These are phyloP conservation scores for Cotoneaster glaucophyllus DNA, from an alignment of 306 rosid genomes.

Conservation along the genomic window DNA sequence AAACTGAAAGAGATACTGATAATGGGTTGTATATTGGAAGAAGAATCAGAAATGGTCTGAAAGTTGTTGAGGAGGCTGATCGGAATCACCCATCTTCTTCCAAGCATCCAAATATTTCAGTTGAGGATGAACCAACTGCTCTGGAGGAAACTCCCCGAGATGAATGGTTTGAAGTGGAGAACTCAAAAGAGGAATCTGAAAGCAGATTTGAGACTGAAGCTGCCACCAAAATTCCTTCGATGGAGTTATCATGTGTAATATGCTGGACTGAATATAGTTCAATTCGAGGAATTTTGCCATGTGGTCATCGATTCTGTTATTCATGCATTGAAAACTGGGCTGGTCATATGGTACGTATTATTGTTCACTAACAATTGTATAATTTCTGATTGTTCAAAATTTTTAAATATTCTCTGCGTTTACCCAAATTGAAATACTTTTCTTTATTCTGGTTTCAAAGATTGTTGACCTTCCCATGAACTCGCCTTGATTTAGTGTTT, in stretches of 20 bases:
- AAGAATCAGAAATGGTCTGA: constrained; percentile 18
- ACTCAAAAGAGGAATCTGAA: constrained; percentile 13
- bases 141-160: constrained; percentile 28
- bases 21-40: constrained; percentile 25
- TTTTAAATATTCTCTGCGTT: neutral
- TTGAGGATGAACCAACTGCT: constrained; percentile 25
- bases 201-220: constrained; percentile 21
- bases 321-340: constrained; percentile 80
- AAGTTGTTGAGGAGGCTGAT: constrained; percentile 30
- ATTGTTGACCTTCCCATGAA: neutral
- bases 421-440: neutral
- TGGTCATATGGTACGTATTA: constrained; percentile 47
- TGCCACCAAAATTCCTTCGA: constrained; percentile 25
- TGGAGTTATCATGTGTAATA: constrained; percentile 76
- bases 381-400: neutral
- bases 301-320: constrained; percentile 89
- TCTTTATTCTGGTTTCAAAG: neutral
- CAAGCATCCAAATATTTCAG: constrained; percentile 15
- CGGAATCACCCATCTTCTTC: constrained; percentile 19
- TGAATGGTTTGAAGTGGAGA: constrained; percentile 29
- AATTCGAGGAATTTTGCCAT: constrained; percentile 67
- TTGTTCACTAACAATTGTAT: neutral
- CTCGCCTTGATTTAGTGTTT: neutral
- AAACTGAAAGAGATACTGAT: constrained; percentile 27
- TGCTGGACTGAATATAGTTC: constrained; percentile 76